Evolutionary conservation across 1,284 basidiomycete genomes (phyloP).

Genomic region (Coniferiporia weirii): DNA sequence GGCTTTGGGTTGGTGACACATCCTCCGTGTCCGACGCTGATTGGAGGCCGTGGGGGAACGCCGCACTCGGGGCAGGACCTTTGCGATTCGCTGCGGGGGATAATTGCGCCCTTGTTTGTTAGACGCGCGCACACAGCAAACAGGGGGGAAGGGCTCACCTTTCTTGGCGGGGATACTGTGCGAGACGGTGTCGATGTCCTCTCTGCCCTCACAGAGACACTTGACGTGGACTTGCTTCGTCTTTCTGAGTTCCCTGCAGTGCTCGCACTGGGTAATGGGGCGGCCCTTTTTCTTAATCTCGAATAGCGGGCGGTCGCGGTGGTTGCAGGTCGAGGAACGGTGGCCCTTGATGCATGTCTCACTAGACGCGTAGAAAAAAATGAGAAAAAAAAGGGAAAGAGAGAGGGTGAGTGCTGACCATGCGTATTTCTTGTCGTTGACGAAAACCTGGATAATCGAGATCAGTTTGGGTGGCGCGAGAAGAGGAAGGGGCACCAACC

Average conservation of each 20-base stretch:
- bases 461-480: neutral
- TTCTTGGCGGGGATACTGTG: conserved; percentile 42
- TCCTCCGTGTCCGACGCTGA: conserved; percentile 40
- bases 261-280: conserved; percentile 75
- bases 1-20: conserved; percentile 31
- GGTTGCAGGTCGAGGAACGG: conserved; percentile 71
- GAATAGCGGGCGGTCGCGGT: conserved; percentile 71
- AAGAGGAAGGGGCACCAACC: conserved; percentile 5
- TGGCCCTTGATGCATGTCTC: conserved; percentile 83
- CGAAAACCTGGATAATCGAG: conserved; percentile 49
- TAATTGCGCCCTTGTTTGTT: neutral
- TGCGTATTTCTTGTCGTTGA: conserved; percentile 78
- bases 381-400: neutral
- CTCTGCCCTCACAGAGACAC: conserved; percentile 49
- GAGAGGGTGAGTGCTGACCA: conserved; percentile 43
- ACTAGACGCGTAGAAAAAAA: conserved; percentile 32
- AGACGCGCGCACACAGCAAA: conserved; percentile 33
- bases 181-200: conserved; percentile 28
- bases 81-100: conserved; percentile 10
- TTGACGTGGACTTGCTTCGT: conserved; percentile 69
- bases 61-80: conserved; percentile 46
- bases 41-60: conserved; percentile 68
- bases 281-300: conserved; percentile 81
- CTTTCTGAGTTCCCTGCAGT: conserved; percentile 73
- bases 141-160: conserved; percentile 49